Evolutionary conservation across 768 basidiomycete species (phyloP).

Genomic region (Inosperma sp.): DNA sequence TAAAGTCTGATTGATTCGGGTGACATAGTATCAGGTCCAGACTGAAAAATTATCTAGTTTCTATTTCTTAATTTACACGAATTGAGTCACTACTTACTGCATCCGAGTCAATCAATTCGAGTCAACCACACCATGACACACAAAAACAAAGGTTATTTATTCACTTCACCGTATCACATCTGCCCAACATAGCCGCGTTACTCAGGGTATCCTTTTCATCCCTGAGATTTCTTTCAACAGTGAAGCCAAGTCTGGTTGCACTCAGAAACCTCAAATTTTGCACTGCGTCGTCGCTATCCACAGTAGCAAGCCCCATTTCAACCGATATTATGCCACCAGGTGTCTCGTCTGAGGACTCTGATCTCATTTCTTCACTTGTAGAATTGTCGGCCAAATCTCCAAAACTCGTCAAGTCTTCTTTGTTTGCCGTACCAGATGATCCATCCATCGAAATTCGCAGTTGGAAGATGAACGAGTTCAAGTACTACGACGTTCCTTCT

Average conservation of each 20-base stretch:
- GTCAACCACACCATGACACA: conserved; percentile 1
- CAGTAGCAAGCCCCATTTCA: neutral
- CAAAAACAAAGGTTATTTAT: too few relatives aligned
- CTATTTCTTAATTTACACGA: neutral
- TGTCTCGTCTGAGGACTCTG: conserved; percentile 42
- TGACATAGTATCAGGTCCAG: conserved; percentile 21
- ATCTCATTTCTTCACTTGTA: conserved; percentile 54
- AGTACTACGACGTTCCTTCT: conserved; percentile 83
- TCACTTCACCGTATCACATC: too few relatives aligned
- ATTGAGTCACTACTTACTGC: neutral
- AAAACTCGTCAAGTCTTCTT: conserved; percentile 60
- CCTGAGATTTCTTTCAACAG: too few relatives aligned
- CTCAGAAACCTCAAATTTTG: too few relatives aligned
- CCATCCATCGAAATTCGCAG: conserved; percentile 57
- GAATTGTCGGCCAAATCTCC: conserved; percentile 49
- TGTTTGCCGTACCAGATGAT: conserved; percentile 55
- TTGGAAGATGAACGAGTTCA: conserved; percentile 99
- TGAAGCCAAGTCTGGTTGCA: too few relatives aligned
- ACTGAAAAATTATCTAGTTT: neutral
- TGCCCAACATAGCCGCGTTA: too few relatives aligned
- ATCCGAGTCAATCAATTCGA: neutral
- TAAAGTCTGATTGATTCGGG: conserved; percentile 33
- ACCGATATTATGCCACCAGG: neutral
- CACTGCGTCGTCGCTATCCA: neutral
- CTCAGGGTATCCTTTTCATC: too few relatives aligned